Conservation (phyloP, 1,284 basidiomycete genomes). For the Cutaneotrichosporon sp. region DNA sequence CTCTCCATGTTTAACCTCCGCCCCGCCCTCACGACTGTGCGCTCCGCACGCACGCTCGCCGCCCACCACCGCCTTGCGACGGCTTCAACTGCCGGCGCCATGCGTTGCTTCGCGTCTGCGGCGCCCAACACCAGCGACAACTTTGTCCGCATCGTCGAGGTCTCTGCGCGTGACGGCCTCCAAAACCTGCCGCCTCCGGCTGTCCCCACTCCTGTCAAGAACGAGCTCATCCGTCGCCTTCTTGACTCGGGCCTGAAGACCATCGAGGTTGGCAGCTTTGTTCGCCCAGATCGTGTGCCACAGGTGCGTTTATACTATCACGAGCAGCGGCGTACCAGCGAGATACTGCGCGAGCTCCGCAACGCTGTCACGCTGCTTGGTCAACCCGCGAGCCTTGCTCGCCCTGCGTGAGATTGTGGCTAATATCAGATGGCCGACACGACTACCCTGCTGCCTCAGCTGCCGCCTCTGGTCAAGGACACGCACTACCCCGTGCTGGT, state of each 20-base stretch:
- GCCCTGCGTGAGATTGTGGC: too few relatives aligned
- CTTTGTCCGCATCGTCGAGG: slow-evolving; percentile 67
- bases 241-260: slow-evolving; percentile 62
- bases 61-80: too few relatives aligned
- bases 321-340: too few relatives aligned
- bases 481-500: slow-evolving; percentile 78
- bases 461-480: slow-evolving; percentile 26
- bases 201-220: slow-evolving; percentile 69
- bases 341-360: too few relatives aligned
- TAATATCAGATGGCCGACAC: slow-evolving; percentile 74
- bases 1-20: too few relatives aligned
- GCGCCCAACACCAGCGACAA: too few relatives aligned
- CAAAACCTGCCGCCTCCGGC: slow-evolving; percentile 75
- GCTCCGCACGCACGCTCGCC: too few relatives aligned
- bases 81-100: too few relatives aligned
- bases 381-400: too few relatives aligned
- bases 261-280: slow-evolving; percentile 88
- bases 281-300: slow-evolving; percentile 88
- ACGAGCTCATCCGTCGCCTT: slow-evolving; percentile 73
- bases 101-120: too few relatives aligned
- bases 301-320: slow-evolving; percentile 57
- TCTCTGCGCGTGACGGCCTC: slow-evolving; percentile 85
- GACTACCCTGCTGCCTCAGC: slow-evolving; percentile 50
- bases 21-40: too few relatives aligned
- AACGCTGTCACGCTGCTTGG: too few relatives aligned